These are phyloP conservation scores for Fonsecaea nubica DNA, from an alignment of 2,329 filamentous ascomycete genomes.

Conservation along the genomic window DNA sequence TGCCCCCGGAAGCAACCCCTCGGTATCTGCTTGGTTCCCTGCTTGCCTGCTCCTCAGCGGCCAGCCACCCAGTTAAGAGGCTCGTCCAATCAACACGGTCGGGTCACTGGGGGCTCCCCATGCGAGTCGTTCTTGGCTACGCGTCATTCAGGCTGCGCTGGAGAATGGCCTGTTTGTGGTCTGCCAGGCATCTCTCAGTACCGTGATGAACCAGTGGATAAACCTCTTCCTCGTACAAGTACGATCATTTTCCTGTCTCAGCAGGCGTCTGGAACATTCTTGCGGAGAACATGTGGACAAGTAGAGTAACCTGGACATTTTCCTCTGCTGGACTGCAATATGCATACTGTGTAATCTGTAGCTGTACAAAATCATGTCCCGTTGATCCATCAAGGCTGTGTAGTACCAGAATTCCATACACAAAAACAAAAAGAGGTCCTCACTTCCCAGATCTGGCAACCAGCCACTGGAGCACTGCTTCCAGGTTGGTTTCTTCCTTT, in stretches of 20 bases:
- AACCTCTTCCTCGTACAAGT: background rate
- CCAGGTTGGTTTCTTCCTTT: constrained; percentile 97
- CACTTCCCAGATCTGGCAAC: constrained; percentile 84
- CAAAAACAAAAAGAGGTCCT: constrained; percentile 39
- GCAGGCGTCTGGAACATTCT: background rate
- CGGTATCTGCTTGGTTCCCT: background rate
- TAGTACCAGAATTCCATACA: background rate
- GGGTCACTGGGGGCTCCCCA: background rate
- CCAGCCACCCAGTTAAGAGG: background rate
- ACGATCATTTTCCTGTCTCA: background rate
- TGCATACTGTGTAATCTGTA: background rate
- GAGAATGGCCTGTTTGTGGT: background rate
- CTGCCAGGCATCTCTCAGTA: background rate
- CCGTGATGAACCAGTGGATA: background rate
- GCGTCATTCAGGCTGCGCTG: constrained; percentile 18
- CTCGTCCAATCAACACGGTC: background rate
- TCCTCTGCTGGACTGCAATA: background rate
- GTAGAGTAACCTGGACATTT: background rate
- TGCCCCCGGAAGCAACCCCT: background rate
- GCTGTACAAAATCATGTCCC: constrained; percentile 5
- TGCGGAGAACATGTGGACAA: background rate
- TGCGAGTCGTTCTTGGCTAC: constrained; percentile 22
- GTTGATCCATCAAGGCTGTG: background rate
- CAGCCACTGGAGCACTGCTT: constrained; percentile 95
- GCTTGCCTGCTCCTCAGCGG: background rate